Evolutionary conservation across 176 grass and related monocot genomes (phyloP).

Genomic region (Areca catechu): DNA sequence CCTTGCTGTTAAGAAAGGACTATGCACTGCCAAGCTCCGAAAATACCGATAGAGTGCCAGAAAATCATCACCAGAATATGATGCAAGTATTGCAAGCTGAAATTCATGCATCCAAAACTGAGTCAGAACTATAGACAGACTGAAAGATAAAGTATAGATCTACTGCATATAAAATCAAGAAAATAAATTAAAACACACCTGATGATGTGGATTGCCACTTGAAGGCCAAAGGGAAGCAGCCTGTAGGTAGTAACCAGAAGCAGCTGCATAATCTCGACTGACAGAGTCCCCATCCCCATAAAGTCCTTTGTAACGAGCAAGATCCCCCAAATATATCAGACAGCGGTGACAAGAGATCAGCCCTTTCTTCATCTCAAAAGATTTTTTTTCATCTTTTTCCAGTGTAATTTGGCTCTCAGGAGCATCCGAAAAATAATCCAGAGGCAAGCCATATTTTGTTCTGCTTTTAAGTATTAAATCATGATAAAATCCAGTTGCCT

Average conservation of each 20-base stretch:
- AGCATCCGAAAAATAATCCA: slow-evolving; percentile 49
- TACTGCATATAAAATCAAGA: background rate
- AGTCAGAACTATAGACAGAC: too few species aligned
- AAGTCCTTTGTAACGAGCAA: slow-evolving; percentile 81
- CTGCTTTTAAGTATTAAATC: slow-evolving; percentile 83
- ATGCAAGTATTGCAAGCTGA: slow-evolving; percentile 85
- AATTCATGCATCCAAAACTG: background rate
- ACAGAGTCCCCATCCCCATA: slow-evolving; percentile 70
- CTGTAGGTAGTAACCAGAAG: slow-evolving; percentile 82
- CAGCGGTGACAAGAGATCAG: slow-evolving; percentile 80
- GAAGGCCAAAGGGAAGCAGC: slow-evolving; percentile 64
- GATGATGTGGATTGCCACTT: slow-evolving; percentile 91
- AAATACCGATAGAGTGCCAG: slow-evolving; percentile 78
- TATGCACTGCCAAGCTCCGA: slow-evolving; percentile 82
- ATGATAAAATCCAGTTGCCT: slow-evolving; percentile 88
- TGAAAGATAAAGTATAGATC: too few species aligned
- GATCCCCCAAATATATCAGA: slow-evolving; percentile 93
- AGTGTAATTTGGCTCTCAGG: slow-evolving; percentile 29
- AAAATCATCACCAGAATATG: slow-evolving; percentile 67
- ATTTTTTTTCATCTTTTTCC: slow-evolving; percentile 45
- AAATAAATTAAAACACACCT: slow-evolving; percentile 28
- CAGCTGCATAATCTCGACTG: slow-evolving; percentile 56
- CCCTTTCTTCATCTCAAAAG: slow-evolving; percentile 50
- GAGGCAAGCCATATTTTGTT: slow-evolving; percentile 60
- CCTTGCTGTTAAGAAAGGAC: slow-evolving; percentile 72